These are phyloP conservation scores for Apiospora pterosperma DNA, from an alignment of 2,329 filamentous ascomycete genomes.

Conservation along the genomic window DNA sequence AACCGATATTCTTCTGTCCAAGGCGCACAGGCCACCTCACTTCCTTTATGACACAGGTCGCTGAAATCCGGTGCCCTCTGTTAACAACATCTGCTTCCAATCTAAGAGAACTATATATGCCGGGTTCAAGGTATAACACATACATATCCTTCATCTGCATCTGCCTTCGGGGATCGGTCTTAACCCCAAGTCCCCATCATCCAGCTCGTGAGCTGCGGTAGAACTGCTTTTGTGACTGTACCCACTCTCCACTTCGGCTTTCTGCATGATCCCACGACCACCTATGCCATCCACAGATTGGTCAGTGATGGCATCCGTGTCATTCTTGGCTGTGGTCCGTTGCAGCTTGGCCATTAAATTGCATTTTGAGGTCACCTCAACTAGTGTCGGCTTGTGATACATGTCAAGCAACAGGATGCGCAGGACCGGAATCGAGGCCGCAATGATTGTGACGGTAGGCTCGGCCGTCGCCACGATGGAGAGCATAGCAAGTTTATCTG, in stretches of 20 bases:
- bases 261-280: not conserved
- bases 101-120: not conserved
- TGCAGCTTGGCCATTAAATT: not conserved
- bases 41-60: no score
- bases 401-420: constrained; percentile 16
- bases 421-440: constrained; percentile 29
- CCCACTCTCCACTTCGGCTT: not conserved
- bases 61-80: no score
- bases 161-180: not conserved
- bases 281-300: no score
- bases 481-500: not conserved
- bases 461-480: constrained; percentile 21
- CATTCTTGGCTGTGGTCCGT: not conserved
- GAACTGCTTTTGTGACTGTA: not conserved
- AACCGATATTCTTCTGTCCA: not conserved
- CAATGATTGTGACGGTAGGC: constrained; percentile 23
- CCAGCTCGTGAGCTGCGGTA: not conserved
- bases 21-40: not conserved
- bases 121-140: no score
- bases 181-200: not conserved
- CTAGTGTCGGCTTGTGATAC: not conserved
- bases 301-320: not conserved
- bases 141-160: not conserved
- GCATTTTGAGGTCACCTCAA: not conserved
- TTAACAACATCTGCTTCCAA: not conserved